These are phyloP conservation scores for Amanita molliuscula DNA, from an alignment of 768 basidiomycete genomes.

Conservation along the genomic window DNA sequence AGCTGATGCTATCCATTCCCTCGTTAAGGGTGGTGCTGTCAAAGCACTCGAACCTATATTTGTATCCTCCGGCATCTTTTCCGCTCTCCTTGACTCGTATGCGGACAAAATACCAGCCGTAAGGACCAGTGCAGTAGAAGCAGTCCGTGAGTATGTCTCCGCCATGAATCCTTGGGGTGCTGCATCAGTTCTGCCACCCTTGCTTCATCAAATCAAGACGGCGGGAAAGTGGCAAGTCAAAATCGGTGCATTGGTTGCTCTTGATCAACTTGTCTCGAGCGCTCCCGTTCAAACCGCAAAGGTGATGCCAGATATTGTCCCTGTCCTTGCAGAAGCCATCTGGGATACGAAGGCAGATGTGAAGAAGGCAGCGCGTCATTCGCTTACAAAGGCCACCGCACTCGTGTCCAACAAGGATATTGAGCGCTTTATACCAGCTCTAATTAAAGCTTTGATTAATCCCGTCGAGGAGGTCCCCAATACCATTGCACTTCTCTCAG, in stretches of 20 bases:
- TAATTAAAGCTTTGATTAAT: constrained; percentile 97
- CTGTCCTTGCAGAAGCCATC: constrained; percentile 88
- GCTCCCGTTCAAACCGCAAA: constrained; percentile 77
- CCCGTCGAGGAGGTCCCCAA: constrained; percentile 98
- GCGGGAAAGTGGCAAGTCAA: constrained; percentile 98
- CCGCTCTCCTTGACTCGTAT: constrained; percentile 80
- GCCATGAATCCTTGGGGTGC: constrained; percentile 87
- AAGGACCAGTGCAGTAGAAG: constrained; percentile 76
- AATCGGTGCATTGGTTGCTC: constrained; percentile 70
- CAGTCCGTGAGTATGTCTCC: constrained; percentile 64
- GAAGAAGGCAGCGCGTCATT: constrained; percentile 95
- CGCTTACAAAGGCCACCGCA: constrained; percentile 89
- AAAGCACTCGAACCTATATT: constrained; percentile 85
- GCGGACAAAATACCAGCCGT: constrained; percentile 92
- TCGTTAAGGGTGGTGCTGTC: constrained; percentile 62
- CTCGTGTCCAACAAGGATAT: constrained; percentile 98
- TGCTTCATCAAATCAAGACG: constrained; percentile 90
- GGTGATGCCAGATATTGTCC: constrained; percentile 92
- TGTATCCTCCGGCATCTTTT: constrained; percentile 78
- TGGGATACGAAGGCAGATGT: constrained; percentile 99
- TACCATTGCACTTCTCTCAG: constrained; percentile 90
- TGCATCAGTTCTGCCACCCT: constrained; percentile 69
- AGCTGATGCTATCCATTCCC: constrained; percentile 52
- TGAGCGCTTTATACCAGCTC: constrained; percentile 92
- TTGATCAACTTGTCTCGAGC: constrained; percentile 80